phyloP scores from a whole-genome alignment of 352 stramenopile species.

The Pythium insidiosum region DNA sequence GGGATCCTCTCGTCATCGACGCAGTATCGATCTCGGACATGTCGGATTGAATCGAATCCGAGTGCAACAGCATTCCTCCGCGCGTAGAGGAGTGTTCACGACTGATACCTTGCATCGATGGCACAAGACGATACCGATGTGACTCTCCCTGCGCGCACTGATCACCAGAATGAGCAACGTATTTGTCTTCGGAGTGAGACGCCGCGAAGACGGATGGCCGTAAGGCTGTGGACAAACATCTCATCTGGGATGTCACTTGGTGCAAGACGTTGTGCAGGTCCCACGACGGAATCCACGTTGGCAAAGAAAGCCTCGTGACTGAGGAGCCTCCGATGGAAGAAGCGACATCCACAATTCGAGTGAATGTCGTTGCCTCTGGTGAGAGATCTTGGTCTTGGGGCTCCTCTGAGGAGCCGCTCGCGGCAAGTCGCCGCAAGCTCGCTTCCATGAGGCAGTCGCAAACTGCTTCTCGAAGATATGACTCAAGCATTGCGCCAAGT shows the following conservation, averaged over 20 bases:
- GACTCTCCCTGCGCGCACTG: too few relatives aligned
- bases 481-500: conserved; percentile 53
- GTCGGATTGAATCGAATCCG: conserved; percentile 67
- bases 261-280: conserved; percentile 44
- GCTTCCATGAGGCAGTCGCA: conserved; percentile 82
- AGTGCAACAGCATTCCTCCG: conserved; percentile 24
- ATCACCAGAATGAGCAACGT: too few relatives aligned
- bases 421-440: too few relatives aligned
- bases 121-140: background rate
- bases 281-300: conserved; percentile 44
- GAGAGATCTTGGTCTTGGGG: too few relatives aligned
- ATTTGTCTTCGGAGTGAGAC: too few relatives aligned
- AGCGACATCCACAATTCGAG: conserved; percentile 44
- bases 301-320: conserved; percentile 36
- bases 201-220: too few relatives aligned
- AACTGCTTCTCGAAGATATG: conserved; percentile 66
- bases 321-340: conserved; percentile 42
- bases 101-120: conserved; percentile 8
- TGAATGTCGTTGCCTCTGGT: too few relatives aligned
- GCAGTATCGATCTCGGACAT: conserved; percentile 61
- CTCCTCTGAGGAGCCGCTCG: too few relatives aligned
- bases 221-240: too few relatives aligned
- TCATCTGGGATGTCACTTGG: too few relatives aligned
- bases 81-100: too few relatives aligned
- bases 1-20: too few relatives aligned